Base-by-base conservation (phyloP, 2,329 filamentous ascomycete species). In the Huntiella omanensis region DNA sequence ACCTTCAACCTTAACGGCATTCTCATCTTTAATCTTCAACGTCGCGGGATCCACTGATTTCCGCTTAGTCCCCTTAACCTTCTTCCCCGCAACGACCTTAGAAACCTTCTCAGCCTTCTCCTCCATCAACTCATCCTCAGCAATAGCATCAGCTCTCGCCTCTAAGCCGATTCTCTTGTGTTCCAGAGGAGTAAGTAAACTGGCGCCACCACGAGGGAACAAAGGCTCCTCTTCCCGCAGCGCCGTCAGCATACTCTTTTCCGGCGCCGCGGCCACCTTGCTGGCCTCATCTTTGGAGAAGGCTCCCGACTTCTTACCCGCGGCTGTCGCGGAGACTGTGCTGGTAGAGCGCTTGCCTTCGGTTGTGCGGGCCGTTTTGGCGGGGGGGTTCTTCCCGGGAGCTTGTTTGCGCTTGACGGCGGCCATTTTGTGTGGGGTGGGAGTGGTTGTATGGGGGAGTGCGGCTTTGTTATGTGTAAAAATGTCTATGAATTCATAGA, bases 151-250 rank as follows among this genome's bases (percentile, higher is more conserved):
- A 55, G 81, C 79, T 58, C 83, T 91, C 40, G 91, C 91, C 62
- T 96, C 82, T 49, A 92, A 80, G 56, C 91, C 81, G 52, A 98
- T 96, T 62, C 96, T 85, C 65, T 94, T 95, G 59, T 92, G 83
- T 61, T 98, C 91, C 44, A 98, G 68, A 15, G 91, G 87, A 2
- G 91, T 95, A 58, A 98, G 66, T 45, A 94, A 71, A 58, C 84
- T 92, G 45, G 77, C 88, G 38, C 91, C 92, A 47, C 91, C 91
- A 69, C 91, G 77, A 54, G 91, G 88, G 56, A 98, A 98, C 39
- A 88, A 70, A 33, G 79, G 78, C 58, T 95, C 91, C 53, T 96
- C 91, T 53, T 91, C 80, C 59, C 71, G 76, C 43, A 74, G 58
- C 8, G 65, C 57, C 34, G 69, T 68, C 46, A 71, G 58, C 28